Evolutionary conservation across 768 basidiomycete genomes (phyloP), one percentile per base, ranked within the genome.

Genomic region (Cystobasidium tubakii): DNA sequence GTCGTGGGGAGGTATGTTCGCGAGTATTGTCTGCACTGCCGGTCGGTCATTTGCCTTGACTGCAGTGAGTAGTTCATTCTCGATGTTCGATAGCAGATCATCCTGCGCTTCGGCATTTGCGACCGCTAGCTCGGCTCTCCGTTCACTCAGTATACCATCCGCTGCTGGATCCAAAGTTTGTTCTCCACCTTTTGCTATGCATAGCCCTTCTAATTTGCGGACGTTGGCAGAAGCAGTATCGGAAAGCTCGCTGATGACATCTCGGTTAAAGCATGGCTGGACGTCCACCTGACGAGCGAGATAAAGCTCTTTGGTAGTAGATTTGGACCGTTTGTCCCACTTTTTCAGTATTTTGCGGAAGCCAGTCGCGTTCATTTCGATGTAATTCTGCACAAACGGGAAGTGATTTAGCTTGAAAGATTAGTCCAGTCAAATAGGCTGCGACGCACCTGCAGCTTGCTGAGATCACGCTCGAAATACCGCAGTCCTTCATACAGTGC

Each of bases 281-380:
- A 98, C 90, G 77, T 99, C 96, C 1, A 99, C 94, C 80, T 98
- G 96, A 34, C 96, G 87, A 57, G 91, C 87, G 23, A 99, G 87
- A 82, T 98, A 98, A 3, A 98, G 85, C 79, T 99, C 96, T 80
- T 93, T 97, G n/a, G 91, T 98, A 25, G 89, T 88, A 0, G 91
- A 92, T 53, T 88, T 96, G 43, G 92, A 92, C 60, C 92, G 87
- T 82, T 98, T 99, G 82, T 98, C 96, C 86, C 92, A 99, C 81
- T 99, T 99, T 80, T 99, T 98, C 75, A 97, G 82, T 62, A 98
- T 97, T 81, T 98, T 98, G 55, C 94, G 87, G 81, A 98, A 98
- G 1, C 93, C 96, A 12, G 88, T 92, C 6, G 90, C 96, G 80
- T 98, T 99, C 79, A 96, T 90, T 82, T 98, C 96, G 75, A 99